Conservation (phyloP, 352 stramenopile species). For the Phytophthora hibernalis region DNA sequence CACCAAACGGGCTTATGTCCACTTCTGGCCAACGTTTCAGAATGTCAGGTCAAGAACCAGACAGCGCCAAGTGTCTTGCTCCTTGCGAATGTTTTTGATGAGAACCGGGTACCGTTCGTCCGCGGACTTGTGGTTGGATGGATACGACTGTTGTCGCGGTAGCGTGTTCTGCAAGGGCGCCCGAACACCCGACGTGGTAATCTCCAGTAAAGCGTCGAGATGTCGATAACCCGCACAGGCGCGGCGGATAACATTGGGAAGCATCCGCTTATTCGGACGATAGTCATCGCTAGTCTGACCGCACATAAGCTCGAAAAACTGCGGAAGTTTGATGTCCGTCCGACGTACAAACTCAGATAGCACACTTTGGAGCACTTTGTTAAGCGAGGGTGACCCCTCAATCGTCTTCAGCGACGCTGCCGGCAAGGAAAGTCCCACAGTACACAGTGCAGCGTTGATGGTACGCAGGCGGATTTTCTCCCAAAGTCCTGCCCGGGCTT, state of each 20-base stretch:
- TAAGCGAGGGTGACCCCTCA: not conserved
- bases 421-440: not conserved
- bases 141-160: not conserved
- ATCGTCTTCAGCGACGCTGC: not conserved
- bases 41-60: not conserved
- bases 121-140: not conserved
- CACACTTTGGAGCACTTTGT: conserved; percentile 15
- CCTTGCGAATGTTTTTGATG: not conserved
- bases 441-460: not conserved
- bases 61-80: not conserved
- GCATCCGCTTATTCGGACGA: conserved; percentile 14
- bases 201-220: not conserved
- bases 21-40: not conserved
- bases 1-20: not conserved
- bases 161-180: not conserved
- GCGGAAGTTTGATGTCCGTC: not conserved
- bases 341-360: conserved; percentile 21
- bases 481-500: not conserved
- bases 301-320: conserved; percentile 15
- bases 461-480: not conserved
- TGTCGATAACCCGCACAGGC: not conserved
- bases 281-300: conserved; percentile 14
- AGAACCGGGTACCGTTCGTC: not conserved
- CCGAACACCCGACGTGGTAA: not conserved
- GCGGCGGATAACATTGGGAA: not conserved